Percentiles rank a stretch among this genome's conserved stretches.
Conservation (phyloP, 2,329 filamentous ascomycete species). For the Penicillium nordicum region DNA sequence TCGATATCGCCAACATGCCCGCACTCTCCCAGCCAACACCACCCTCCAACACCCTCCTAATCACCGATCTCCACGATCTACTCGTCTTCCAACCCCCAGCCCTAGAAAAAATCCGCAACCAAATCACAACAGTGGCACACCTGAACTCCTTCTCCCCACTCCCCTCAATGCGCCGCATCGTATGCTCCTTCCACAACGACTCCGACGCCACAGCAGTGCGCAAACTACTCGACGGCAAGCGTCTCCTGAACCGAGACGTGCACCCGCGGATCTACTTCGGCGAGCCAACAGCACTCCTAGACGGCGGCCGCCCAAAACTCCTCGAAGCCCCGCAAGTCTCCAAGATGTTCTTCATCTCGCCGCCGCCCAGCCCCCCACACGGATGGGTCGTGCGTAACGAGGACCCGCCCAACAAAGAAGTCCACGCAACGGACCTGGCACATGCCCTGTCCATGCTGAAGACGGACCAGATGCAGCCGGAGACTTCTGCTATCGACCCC, state of each 20-base stretch:
- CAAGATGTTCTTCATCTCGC: constrained; percentile 65
- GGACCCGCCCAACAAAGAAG: constrained; percentile 63
- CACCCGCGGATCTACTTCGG: constrained; percentile 53
- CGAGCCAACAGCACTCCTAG: constrained; percentile 47
- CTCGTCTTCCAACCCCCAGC: constrained; percentile 47
- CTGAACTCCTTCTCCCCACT: constrained; percentile 52
- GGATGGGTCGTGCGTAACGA: constrained; percentile 63
- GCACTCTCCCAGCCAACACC: constrained; percentile 45
- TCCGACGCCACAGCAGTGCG: constrained; percentile 44
- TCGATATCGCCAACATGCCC: constrained; percentile 47
- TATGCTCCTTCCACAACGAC: constrained; percentile 47
- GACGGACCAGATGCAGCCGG: constrained; percentile 23
- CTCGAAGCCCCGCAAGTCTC: constrained; percentile 56
- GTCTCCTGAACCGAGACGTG: constrained; percentile 33
- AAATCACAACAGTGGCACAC: constrained; percentile 41
- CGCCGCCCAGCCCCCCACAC: constrained; percentile 61
- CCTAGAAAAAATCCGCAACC: constrained; percentile 42
- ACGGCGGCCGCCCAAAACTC: constrained; percentile 41
- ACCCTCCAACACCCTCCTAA: constrained; percentile 51
- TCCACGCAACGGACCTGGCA: constrained; percentile 61
- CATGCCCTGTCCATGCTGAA: constrained; percentile 53
- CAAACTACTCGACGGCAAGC: constrained; percentile 41
- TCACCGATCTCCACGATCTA: constrained; percentile 48
- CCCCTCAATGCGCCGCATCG: constrained; percentile 49
- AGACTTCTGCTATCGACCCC: constrained; percentile 20